These are phyloP conservation scores for Meyerozyma athensensis DNA, from an alignment of 1,139 yeast species.

Conservation along the genomic window DNA sequence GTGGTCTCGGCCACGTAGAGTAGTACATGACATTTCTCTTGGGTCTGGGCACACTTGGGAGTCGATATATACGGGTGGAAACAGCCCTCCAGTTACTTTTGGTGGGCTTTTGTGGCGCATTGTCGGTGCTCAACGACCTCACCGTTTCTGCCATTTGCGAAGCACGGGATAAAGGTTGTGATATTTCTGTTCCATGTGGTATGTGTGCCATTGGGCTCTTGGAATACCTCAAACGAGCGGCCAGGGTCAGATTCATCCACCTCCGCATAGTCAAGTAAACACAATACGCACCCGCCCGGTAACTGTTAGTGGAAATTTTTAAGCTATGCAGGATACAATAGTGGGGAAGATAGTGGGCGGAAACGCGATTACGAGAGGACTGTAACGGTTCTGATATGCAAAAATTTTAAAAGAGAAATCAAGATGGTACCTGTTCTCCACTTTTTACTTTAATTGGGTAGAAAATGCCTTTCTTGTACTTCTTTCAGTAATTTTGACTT, in stretches of 20 bases:
- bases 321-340: slow-evolving; percentile 1
- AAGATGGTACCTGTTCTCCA: no score
- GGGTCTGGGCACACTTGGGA: slow-evolving; percentile 63
- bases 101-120: neutral
- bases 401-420: no score
- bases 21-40: slow-evolving; percentile 55
- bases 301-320: neutral
- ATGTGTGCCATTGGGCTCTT: slow-evolving; percentile 5
- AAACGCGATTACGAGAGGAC: no score
- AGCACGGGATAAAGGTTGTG: slow-evolving; percentile 43
- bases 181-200: slow-evolving; percentile 27
- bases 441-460: no score
- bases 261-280: neutral
- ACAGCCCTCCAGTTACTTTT: slow-evolving; percentile 15
- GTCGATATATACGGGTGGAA: slow-evolving; percentile 36
- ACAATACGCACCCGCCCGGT: slow-evolving; percentile 1
- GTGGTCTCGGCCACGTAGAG: slow-evolving; percentile 34
- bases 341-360: neutral
- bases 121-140: neutral
- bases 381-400: no score
- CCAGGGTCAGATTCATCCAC: slow-evolving; percentile 2
- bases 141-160: slow-evolving; percentile 31
- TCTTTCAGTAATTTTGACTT: no score
- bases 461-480: no score
- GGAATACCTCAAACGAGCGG: neutral